Evolutionary conservation across 75 land plant genomes (phyloP).

Genomic region (Selaginella moellendorffii): DNA sequence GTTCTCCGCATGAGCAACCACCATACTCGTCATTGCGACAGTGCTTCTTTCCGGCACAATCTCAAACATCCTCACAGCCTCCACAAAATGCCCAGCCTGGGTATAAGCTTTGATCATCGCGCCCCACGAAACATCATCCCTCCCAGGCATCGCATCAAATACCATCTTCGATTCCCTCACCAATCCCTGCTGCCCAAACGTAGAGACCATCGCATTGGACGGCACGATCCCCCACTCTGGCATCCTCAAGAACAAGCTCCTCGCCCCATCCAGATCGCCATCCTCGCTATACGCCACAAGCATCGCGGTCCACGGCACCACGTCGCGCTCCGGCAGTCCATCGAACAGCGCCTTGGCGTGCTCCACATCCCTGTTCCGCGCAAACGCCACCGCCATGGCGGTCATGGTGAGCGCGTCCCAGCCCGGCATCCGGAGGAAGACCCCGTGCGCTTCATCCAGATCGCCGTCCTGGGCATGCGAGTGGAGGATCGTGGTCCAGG

Average conservation of each 20-base stretch:
- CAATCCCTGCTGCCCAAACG: background rate
- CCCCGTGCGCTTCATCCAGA: background rate
- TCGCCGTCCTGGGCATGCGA: background rate
- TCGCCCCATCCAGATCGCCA: background rate
- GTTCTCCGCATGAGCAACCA: background rate
- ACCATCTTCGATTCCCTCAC: background rate
- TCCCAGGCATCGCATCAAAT: background rate
- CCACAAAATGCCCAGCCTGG: background rate
- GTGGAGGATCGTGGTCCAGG: background rate
- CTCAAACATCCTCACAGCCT: background rate
- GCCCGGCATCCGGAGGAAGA: background rate
- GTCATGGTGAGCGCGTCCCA: background rate
- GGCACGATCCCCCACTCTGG: background rate
- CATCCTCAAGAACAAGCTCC: background rate
- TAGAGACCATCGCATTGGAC: background rate
- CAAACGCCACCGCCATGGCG: background rate
- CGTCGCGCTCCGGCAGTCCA: background rate
- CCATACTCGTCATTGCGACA: background rate
- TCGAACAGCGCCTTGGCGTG: background rate
- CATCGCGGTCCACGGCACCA: constrained; percentile 6
- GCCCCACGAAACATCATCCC: background rate
- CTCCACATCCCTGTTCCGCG: background rate
- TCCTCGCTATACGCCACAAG: background rate
- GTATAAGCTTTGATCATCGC: background rate
- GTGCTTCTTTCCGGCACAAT: background rate